A percentile compares a stretch with the other conserved stretches of the same genome.
Conservation (phyloP, 179 eudicot genomes). For the Gypsophila paniculata region DNA sequence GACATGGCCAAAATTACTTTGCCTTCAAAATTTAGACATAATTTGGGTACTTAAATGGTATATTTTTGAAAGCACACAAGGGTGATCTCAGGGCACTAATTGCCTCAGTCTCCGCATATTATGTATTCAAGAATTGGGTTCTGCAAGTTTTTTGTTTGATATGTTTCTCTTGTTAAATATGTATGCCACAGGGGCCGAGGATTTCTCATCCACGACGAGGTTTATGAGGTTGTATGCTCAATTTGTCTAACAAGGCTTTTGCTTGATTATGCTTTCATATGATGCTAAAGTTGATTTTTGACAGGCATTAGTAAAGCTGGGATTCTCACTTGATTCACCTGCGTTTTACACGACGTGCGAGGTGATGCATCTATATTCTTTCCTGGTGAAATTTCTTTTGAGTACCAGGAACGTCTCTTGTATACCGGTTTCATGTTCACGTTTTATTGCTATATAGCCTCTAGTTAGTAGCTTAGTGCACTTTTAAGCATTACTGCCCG, state of each 20-base stretch:
- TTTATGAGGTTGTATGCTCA: slow-evolving; percentile 52
- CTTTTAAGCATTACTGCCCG: background rate
- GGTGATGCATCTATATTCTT: slow-evolving; percentile 36
- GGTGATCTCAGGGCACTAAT: background rate
- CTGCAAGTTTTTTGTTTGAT: background rate
- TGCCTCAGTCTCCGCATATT: background rate
- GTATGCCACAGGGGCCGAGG: slow-evolving; percentile 61
- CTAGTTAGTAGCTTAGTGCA: background rate
- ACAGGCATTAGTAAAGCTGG: slow-evolving; percentile 73
- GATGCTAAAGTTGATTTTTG: slow-evolving; percentile 11
- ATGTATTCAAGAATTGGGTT: background rate
- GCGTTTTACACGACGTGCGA: slow-evolving; percentile 84
- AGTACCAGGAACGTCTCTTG: background rate
- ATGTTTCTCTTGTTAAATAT: background rate
- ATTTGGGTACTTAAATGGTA: background rate
- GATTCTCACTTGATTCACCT: slow-evolving; percentile 83
- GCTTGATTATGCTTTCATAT: slow-evolving; percentile 11
- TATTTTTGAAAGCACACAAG: background rate
- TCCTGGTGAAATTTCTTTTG: background rate
- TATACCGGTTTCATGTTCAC: background rate
- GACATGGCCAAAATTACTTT: background rate
- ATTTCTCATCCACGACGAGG: slow-evolving; percentile 68
- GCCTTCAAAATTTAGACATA: background rate
- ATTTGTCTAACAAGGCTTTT: background rate
- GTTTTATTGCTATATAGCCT: background rate